Evolutionary conservation across 306 rosid species (phyloP).

Genomic region (Glycine latifolia): DNA sequence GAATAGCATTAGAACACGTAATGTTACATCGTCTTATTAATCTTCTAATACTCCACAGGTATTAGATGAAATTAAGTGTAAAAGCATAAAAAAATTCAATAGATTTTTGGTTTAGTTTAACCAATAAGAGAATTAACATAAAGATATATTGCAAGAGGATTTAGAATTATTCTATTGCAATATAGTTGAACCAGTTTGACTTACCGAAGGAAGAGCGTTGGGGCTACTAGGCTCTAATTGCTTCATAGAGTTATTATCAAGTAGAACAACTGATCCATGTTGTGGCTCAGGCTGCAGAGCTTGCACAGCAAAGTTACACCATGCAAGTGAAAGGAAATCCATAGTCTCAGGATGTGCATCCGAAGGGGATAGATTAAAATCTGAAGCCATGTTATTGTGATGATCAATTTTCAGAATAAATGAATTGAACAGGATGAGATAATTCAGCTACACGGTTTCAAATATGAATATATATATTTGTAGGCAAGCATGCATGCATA

Average conservation of each 20-base stretch:
- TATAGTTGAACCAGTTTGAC: background rate
- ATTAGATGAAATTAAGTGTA: too few species aligned
- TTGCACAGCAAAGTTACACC: conserved; percentile 94
- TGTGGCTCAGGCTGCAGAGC: conserved; percentile 69
- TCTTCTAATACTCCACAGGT: background rate
- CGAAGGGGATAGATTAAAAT: conserved; percentile 68
- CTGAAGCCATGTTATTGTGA: conserved; percentile 52
- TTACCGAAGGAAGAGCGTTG: conserved; percentile 56
- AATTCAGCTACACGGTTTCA: conserved; percentile 35
- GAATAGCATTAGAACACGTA: background rate
- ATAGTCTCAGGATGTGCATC: conserved; percentile 85
- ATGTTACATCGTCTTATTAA: background rate
- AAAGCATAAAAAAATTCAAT: background rate
- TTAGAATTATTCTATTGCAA: too few species aligned
- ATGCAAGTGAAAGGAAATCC: conserved; percentile 89
- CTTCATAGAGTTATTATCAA: conserved; percentile 57
- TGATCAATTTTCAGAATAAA: conserved; percentile 19
- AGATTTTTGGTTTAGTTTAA: background rate
- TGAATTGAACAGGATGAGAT: too few species aligned
- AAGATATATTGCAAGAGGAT: too few species aligned
- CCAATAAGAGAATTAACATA: too few species aligned
- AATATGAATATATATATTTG: conserved; percentile 12
- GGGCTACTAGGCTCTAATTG: conserved; percentile 58
- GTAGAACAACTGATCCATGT: conserved; percentile 59
- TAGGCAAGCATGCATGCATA: conserved; percentile 53